phyloP scores from a whole-genome alignment of 768 basidiomycete genomes.

The Mycena vulgaris region DNA sequence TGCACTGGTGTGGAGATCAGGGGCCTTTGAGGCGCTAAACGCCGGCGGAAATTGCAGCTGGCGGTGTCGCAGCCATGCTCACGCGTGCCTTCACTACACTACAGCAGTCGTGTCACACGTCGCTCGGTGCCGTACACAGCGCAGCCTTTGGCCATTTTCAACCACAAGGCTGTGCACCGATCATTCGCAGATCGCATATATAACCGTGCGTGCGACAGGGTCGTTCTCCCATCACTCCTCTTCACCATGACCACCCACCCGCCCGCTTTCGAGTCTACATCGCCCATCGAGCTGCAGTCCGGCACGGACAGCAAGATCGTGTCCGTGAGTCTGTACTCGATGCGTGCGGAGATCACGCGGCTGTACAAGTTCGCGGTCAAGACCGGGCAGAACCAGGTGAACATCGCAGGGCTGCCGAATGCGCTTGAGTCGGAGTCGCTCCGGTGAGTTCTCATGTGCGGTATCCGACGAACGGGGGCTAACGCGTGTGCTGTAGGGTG shows the following conservation, averaged over 20 bases:
- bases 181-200: background rate
- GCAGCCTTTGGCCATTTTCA: no score
- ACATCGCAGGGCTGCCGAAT: conserved; percentile 55
- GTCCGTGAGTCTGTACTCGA: conserved; percentile 58
- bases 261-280: conserved; percentile 34
- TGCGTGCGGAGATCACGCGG: conserved; percentile 60
- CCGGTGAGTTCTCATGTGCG: conserved; percentile 45
- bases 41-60: no score
- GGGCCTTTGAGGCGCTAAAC: no score
- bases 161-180: background rate
- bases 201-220: background rate
- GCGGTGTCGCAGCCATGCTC: no score
- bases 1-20: no score
- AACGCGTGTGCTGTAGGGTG: conserved; percentile 48
- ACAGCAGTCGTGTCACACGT: no score
- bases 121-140: no score
- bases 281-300: conserved; percentile 50
- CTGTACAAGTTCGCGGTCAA: conserved; percentile 55
- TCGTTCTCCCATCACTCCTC: background rate
- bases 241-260: conserved; percentile 12
- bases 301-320: conserved; percentile 53
- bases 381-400: conserved; percentile 59
- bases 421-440: conserved; percentile 58
- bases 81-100: no score
- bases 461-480: no score